Conservation (phyloP, 805 yeast species). For the Myxozyma nipponensis region DNA sequence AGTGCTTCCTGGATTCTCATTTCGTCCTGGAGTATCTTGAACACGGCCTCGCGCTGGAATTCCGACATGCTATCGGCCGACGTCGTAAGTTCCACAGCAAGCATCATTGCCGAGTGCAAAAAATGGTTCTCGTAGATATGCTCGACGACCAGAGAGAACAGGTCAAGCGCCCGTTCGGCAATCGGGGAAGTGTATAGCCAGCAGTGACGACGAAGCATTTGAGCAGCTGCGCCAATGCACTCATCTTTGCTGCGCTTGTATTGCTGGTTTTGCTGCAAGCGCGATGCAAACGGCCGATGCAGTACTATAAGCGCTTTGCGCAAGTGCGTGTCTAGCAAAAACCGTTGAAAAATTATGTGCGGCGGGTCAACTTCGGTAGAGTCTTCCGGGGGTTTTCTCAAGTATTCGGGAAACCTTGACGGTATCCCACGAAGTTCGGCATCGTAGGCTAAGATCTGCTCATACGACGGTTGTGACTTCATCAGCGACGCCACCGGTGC, state of each 20-base stretch:
- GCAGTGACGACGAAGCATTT: conserved; percentile 20
- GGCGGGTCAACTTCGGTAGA: conserved; percentile 28
- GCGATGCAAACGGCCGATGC: conserved; percentile 32
- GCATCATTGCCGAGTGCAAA: conserved; percentile 27
- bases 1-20: conserved; percentile 12
- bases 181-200: conserved; percentile 26
- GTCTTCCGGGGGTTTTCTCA: conserved; percentile 27
- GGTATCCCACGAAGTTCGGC: conserved; percentile 30
- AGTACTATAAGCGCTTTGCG: conserved; percentile 33
- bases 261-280: conserved; percentile 9
- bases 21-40: conserved; percentile 18
- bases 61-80: conserved; percentile 19
- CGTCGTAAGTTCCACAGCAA: conserved; percentile 20
- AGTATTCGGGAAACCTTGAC: conserved; percentile 29
- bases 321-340: conserved; percentile 33
- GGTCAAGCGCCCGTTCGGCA: conserved; percentile 11
- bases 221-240: conserved; percentile 26
- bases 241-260: conserved; percentile 24
- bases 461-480: conserved; percentile 23
- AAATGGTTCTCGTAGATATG: conserved; percentile 23
- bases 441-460: conserved; percentile 30
- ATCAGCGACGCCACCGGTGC: conserved; percentile 20
- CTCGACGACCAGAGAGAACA: conserved; percentile 22
- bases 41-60: conserved; percentile 18
- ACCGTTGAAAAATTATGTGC: conserved; percentile 32